Percentiles rank a stretch among this genome's conserved stretches.
These are phyloP conservation scores for Colletotrichum chrysophilum DNA, from an alignment of 2,329 filamentous ascomycete species.

Conservation along the genomic window DNA sequence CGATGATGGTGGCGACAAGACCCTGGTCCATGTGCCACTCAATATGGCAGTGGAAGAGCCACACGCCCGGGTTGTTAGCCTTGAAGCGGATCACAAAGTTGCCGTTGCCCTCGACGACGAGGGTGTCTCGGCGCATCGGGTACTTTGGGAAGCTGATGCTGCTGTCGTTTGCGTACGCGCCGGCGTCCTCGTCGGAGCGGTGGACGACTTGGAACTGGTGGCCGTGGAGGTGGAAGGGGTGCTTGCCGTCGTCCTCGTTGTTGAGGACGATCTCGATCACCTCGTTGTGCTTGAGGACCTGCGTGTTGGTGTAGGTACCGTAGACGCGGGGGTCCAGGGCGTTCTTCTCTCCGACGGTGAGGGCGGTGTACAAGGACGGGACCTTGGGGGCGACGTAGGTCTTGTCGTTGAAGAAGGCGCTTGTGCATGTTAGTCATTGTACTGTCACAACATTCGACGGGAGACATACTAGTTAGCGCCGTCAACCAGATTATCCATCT, in stretches of 20 bases:
- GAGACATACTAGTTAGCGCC: slow-evolving; percentile 60
- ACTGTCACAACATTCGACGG: not conserved
- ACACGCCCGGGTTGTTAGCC: slow-evolving; percentile 51
- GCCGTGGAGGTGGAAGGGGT: slow-evolving; percentile 71
- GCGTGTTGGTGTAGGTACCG: slow-evolving; percentile 52
- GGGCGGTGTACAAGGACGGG: slow-evolving; percentile 70
- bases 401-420: slow-evolving; percentile 65
- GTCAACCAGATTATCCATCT: slow-evolving; percentile 70
- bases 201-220: slow-evolving; percentile 60
- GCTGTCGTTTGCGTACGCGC: slow-evolving; percentile 42
- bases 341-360: slow-evolving; percentile 53
- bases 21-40: slow-evolving; percentile 60
- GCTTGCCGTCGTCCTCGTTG: slow-evolving; percentile 61
- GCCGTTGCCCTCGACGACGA: slow-evolving; percentile 50
- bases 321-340: slow-evolving; percentile 55
- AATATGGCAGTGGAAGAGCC: slow-evolving; percentile 58
- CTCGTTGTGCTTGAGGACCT: slow-evolving; percentile 58
- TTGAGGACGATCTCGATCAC: slow-evolving; percentile 65
- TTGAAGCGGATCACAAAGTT: slow-evolving; percentile 51
- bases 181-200: slow-evolving; percentile 24
- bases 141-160: slow-evolving; percentile 37
- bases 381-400: slow-evolving; percentile 70
- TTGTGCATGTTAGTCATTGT: slow-evolving; percentile 13
- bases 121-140: slow-evolving; percentile 55
- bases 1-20: slow-evolving; percentile 44